Evolutionary conservation across 495 filamentous ascomycete genomes (phyloP).

Genomic region (Aspergillus incahuasiensis): DNA sequence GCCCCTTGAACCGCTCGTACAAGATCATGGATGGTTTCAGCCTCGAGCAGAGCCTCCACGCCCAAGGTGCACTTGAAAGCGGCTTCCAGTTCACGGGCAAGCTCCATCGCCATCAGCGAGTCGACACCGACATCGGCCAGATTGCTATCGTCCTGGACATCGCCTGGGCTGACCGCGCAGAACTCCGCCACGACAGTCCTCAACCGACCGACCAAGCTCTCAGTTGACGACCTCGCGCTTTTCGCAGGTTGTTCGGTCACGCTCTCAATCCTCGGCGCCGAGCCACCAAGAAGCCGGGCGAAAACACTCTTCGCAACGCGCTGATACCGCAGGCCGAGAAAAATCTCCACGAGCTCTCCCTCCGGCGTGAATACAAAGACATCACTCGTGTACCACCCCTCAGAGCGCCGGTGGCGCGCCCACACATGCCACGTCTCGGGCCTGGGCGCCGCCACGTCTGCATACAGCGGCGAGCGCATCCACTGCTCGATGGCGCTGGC

Average conservation of each 20-base stretch:
- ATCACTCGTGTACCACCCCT: constrained; percentile 42
- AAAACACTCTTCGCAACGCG: constrained; percentile 41
- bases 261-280: background rate
- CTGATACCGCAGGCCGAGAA: constrained; percentile 47
- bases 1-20: constrained; percentile 11
- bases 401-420: constrained; percentile 31
- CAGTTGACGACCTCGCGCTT: background rate
- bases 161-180: constrained; percentile 38
- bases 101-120: constrained; percentile 53
- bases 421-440: constrained; percentile 43
- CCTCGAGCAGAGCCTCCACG: constrained; percentile 32
- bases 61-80: constrained; percentile 38
- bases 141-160: constrained; percentile 33
- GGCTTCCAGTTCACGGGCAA: constrained; percentile 46
- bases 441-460: constrained; percentile 3
- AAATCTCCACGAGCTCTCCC: constrained; percentile 40
- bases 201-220: constrained; percentile 11
- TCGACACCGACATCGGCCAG: constrained; percentile 52
- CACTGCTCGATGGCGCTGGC: constrained; percentile 42
- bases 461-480: constrained; percentile 41
- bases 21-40: constrained; percentile 22
- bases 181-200: constrained; percentile 23
- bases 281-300: constrained; percentile 14
- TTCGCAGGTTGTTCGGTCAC: background rate
- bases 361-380: constrained; percentile 48